phyloP scores from a whole-genome alignment of 306 rosid genomes.

The Lupinus albus region DNA sequence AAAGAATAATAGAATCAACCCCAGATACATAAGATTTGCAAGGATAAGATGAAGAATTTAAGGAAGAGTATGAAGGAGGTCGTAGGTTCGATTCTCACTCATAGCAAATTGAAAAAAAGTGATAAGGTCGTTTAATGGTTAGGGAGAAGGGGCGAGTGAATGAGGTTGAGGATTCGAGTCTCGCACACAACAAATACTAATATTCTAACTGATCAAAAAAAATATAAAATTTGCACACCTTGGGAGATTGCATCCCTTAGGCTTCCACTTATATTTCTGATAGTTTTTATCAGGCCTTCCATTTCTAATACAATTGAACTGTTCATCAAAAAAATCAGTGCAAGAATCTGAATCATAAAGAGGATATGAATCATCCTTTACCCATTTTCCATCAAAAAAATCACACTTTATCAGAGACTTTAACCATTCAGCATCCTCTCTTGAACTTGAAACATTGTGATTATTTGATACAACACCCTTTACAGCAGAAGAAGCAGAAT shows the following conservation, averaged over 20 bases:
- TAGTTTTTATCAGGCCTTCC: constrained; percentile 80
- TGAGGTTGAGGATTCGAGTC: no score
- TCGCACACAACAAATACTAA: no score
- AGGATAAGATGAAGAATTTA: no score
- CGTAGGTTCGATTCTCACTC: no score
- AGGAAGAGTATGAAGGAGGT: no score
- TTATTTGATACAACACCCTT: constrained; percentile 41
- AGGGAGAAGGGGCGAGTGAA: no score
- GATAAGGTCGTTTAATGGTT: no score
- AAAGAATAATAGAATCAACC: constrained; percentile 22
- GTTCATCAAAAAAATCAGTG: constrained; percentile 67
- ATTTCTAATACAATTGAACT: constrained; percentile 74
- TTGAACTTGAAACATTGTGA: no score
- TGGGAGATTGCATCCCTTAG: constrained; percentile 77
- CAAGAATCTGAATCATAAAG: constrained; percentile 84
- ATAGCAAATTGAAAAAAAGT: no score
- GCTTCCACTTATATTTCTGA: constrained; percentile 85
- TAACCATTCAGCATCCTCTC: constrained; percentile 40
- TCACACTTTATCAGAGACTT: constrained; percentile 76
- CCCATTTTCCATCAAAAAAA: constrained; percentile 82
- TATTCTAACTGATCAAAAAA: no score
- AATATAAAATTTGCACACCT: constrained; percentile 72
- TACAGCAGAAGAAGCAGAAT: not conserved
- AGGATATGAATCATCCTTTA: constrained; percentile 72
- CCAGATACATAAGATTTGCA: not conserved